Base-by-base conservation (phyloP, 208 protist genomes). In the Trypanosoma rangeli region DNA sequence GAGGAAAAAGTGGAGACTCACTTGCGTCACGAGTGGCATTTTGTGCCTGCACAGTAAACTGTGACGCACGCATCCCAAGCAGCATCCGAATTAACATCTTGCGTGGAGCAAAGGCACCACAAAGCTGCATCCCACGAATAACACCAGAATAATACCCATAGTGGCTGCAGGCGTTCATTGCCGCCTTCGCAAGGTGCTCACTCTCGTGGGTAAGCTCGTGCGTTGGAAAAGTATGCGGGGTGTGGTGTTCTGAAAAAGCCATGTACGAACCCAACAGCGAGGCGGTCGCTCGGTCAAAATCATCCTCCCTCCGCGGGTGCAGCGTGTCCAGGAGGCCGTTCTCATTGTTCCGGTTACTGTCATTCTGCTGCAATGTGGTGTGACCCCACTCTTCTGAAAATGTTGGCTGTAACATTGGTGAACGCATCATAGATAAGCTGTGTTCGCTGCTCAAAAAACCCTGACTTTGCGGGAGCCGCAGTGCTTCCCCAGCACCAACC, bases 101-200 rank as follows among this genome's bases (percentile, higher is more conserved):
- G 39, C 90, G 85, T 9, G 87, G 72, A 15, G 70, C 64, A 55
- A 79, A 80, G n/a, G 73, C 66, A 37, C 72, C 78, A 64, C 90
- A 92, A 13, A 84, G 28, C 62, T 92, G 87, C 31, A 89, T n/a
- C n/a, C 89, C 89, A 42, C 86, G 86, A 58, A 95, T 65, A 58
- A 84, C 79, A 20, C 81, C 82, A 9, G 86, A 82, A 28, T 85
- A 76, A 77, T 90, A 90, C 26, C 89, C 89, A 64, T 92, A 93
- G 24, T 54, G 54, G 0, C 65, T 59, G 57, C 84, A 92, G 9
- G 78, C 65, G 44, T 78, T 66, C 33, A 76, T 77, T 12, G 79
- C 76, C 4, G 81, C 67, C n/a, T 71, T 60, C 50, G 78, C 79
- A 15, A 95, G 78, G 24, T 72, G 39, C 33, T 70, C 55, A 28